Evolutionary conservation across 768 basidiomycete species (phyloP), one percentile per base, ranked within the genome.

Genomic region (Lactifluus piperatus): DNA sequence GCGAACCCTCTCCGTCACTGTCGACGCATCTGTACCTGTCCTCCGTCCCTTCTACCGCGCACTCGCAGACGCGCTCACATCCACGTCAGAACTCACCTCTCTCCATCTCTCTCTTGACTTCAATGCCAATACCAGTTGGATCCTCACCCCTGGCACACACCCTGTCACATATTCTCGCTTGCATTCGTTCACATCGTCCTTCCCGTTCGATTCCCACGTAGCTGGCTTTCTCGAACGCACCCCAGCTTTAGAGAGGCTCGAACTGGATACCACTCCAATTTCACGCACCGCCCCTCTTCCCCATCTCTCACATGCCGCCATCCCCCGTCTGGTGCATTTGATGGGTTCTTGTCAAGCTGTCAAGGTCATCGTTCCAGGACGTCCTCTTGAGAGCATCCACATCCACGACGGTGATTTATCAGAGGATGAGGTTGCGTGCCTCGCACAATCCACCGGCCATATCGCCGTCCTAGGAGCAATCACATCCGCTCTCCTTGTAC

Each of bases 311-410:
- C 58, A 62, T 55, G 59, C 74, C 5, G 69, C 74, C 74, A 66
- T 78, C 65, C 70, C 73, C 44, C 72, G 62, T 52, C 74, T 90
- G 56, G 70, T 72, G 51, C 79, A 82, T 44, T 83, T 88, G 68
- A 77, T 79, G 52, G 88, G 86, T 22, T 81, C 86, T 20, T 73
- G 79, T 32, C 71, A 76, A 51, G 76, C 77, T 22, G 84, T 86
- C 24, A 71, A 74, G 52, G 70, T 73, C 26, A 71, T 89, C 65
- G 76, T 86, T 3, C 85, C 84, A 45, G 81, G 83, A 16, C 80
- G 87, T 22, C 86, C 88, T 10, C 76, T 89, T 39, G 72, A 79
- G 60, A 77, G 77, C 66, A 76, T 90, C 50, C 80, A 83, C 68
- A 76, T 90, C 56, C 78, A 76, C 58, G 79, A 76, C n/a, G 77